Conservation (phyloP, 306 rosid genomes). For the Malus orientalis region DNA sequence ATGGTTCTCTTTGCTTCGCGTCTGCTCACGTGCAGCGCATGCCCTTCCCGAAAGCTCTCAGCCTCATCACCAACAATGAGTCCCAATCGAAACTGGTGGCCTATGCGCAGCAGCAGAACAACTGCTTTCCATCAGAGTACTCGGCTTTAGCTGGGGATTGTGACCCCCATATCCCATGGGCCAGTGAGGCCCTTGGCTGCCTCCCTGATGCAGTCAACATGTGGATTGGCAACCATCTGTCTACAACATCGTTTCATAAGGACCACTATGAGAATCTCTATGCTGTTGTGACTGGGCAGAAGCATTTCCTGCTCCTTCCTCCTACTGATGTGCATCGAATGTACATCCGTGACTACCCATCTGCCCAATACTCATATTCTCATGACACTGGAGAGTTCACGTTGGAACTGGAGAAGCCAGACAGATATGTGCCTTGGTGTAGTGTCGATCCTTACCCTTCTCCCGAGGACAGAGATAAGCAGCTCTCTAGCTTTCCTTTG, state of each 20-base stretch:
- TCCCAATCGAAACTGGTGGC: constrained; percentile 25
- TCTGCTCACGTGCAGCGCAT: constrained; percentile 23
- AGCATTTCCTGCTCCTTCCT: constrained; percentile 67
- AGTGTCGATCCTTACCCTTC: constrained; percentile 74
- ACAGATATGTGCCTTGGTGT: constrained; percentile 70
- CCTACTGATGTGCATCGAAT: constrained; percentile 73
- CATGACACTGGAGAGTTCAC: constrained; percentile 46
- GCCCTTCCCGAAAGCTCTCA: constrained; percentile 27
- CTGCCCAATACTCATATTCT: constrained; percentile 52
- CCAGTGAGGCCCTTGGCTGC: constrained; percentile 56
- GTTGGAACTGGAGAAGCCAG: constrained; percentile 56
- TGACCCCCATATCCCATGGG: constrained; percentile 57
- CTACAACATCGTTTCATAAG: constrained; percentile 65
- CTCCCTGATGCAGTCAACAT: constrained; percentile 72
- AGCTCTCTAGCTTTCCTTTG: constrained; percentile 45
- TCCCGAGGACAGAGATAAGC: constrained; percentile 25
- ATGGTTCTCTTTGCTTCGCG: constrained; percentile 27
- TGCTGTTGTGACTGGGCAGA: constrained; percentile 67
- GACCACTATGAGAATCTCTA: constrained; percentile 85
- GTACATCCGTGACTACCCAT: constrained; percentile 58
- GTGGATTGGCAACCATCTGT: constrained; percentile 62
- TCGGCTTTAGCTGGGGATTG: constrained; percentile 46
- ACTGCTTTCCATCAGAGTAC: constrained; percentile 63
- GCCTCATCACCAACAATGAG: constrained; percentile 15
- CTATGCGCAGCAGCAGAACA: constrained; percentile 76